Base-by-base conservation (phyloP, 2,329 filamentous ascomycete species). In the Claviceps fusiformis region DNA sequence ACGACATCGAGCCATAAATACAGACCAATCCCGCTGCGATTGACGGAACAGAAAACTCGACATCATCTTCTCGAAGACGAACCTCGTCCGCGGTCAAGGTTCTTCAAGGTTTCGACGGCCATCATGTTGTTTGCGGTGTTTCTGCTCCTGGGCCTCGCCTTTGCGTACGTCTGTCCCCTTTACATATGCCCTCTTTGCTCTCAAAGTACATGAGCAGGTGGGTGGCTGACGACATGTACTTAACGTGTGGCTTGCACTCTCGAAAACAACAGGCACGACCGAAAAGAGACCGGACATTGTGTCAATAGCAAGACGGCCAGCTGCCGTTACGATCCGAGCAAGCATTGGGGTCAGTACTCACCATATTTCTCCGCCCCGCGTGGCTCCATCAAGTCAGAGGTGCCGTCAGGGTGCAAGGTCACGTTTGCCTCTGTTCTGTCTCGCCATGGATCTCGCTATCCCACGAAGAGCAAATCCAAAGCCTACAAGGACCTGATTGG, bases 281-380 rank as follows among this genome's bases (percentile, higher is more conserved):
- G 56, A 54, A 33, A 44, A 52, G 48, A 50, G 15, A 19, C 29
- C 46, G 33, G 31, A 17, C 49, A 41, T 17, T 55, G 54, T 31
- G 54, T 49, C 31, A 29, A 47, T n/a, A 45, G 31, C 6, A 19
- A 19, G 19, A 19, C 19, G 19, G 56, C 46, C 31, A 53, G 43
- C n/a, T 90, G 86, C 68, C 74, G 76, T 50, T 69, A 78, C 4
- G 67, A 77, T 37, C 76, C 85, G 48, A 81, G 82, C 1, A 85
- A 82, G 60, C 78, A 75, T 55, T 95, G 89, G 89, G 91, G 90
- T 55, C 89, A 92, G 67, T 95, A 95, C 68, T 86, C 89, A 19
- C 88, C 90, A 2, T 95, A 83, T 71, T 95, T 87, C 70, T 78
- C 84, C 1, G 84, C 91, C 0, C 78, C 83, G 7, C 89, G 86